These are phyloP conservation scores for Elaeis oleifera DNA, from an alignment of 202 grass and related monocot species.

Conservation along the genomic window DNA sequence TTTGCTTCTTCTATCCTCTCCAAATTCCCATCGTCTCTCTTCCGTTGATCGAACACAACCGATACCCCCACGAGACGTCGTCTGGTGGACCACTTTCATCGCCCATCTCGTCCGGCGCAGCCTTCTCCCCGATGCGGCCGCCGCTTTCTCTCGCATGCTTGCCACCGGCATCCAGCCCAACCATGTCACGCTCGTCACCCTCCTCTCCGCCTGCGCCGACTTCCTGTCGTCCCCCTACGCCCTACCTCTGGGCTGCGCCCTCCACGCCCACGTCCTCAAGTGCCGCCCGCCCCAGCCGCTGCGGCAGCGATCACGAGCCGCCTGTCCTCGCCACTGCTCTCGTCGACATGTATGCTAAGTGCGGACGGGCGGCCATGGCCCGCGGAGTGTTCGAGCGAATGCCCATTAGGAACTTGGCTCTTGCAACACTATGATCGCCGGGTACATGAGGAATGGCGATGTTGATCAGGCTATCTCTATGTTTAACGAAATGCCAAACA, in stretches of 20 bases:
- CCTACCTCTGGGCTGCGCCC: constrained; percentile 9
- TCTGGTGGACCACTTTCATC: constrained; percentile 49
- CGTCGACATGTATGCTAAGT: constrained; percentile 17
- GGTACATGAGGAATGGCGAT: constrained; percentile 15
- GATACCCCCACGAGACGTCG: constrained; percentile 18
- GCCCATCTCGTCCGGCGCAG: constrained; percentile 37
- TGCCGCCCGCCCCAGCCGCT: background rate
- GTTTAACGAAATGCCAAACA: background rate
- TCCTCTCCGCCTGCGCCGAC: constrained; percentile 24
- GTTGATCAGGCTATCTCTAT: constrained; percentile 2
- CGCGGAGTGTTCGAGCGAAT: constrained; percentile 21
- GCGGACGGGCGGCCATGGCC: background rate
- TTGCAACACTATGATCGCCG: constrained; percentile 23
- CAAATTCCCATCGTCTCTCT: background rate
- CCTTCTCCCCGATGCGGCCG: constrained; percentile 25
- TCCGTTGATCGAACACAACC: background rate
- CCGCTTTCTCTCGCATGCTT: constrained; percentile 30
- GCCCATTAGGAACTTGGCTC: constrained; percentile 5
- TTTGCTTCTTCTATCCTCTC: too few species aligned
- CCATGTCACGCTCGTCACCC: constrained; percentile 18
- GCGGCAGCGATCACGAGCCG: background rate
- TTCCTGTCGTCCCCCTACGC: constrained; percentile 31
- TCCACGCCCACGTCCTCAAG: constrained; percentile 21
- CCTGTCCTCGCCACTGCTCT: constrained; percentile 18
- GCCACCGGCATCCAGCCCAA: constrained; percentile 12